Evolutionary conservation across 129 eudicot genomes (phyloP).

Genomic region (Flaveria ramosissima): DNA sequence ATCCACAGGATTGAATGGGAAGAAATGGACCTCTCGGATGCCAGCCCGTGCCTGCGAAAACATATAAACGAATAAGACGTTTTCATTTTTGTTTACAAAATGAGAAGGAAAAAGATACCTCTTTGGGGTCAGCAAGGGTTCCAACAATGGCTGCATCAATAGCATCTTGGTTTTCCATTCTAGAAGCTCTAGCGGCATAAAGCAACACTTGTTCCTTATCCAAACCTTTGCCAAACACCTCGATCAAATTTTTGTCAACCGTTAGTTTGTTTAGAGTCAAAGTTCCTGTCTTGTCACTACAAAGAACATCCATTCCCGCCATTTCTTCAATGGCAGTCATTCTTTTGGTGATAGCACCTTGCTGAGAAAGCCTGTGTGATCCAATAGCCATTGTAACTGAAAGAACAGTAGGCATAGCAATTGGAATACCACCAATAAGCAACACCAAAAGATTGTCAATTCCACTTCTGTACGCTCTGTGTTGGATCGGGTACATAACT

Average conservation of each 20-base stretch:
- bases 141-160: constrained; percentile 78
- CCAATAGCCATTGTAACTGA: constrained; percentile 97
- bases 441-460: constrained; percentile 80
- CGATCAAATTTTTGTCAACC: constrained; percentile 65
- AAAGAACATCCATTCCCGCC: constrained; percentile 95
- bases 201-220: constrained; percentile 52
- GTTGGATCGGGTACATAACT: constrained; percentile 76
- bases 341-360: constrained; percentile 91
- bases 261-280: constrained; percentile 85
- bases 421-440: constrained; percentile 90
- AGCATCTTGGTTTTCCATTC: constrained; percentile 82
- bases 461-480: constrained; percentile 61
- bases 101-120: constrained; percentile 18
- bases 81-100: neutral
- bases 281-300: constrained; percentile 91
- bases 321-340: constrained; percentile 97
- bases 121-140: constrained; percentile 72
- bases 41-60: constrained; percentile 48
- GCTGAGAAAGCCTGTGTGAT: constrained; percentile 78
- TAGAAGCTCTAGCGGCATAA: constrained; percentile 71
- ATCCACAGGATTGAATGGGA: constrained; percentile 86
- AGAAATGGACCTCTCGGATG: constrained; percentile 76
- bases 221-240: constrained; percentile 49
- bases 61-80: neutral
- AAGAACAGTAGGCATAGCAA: constrained; percentile 93